phyloP scores from a whole-genome alignment of 1,284 basidiomycete genomes.

The Phenoliferia sp. region DNA sequence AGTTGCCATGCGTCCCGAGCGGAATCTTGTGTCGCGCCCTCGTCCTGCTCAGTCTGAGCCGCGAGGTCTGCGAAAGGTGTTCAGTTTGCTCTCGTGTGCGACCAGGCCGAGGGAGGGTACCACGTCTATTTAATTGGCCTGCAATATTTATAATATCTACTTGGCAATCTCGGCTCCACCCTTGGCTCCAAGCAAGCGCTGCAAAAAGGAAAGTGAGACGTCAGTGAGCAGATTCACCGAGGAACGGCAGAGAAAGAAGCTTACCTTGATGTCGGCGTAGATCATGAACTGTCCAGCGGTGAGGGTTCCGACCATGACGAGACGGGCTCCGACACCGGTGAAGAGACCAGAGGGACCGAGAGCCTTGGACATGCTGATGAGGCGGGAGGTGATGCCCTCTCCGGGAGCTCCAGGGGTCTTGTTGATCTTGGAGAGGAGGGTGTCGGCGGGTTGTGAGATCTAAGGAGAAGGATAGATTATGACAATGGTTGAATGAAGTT shows the following conservation, averaged over 20 bases:
- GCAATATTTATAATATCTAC: neutral
- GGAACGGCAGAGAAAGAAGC: neutral
- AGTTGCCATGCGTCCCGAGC: no score
- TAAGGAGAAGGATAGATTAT: neutral
- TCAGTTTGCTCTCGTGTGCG: neutral
- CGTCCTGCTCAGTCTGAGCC: no score
- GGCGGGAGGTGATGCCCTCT: conserved; percentile 58
- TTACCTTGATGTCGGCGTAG: neutral
- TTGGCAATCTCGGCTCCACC: neutral
- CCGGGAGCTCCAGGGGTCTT: conserved; percentile 77
- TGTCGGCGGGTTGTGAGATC: conserved; percentile 57
- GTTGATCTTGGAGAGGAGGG: conserved; percentile 60
- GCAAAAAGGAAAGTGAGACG: neutral
- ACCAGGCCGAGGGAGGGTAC: neutral
- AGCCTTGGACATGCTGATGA: conserved; percentile 53
- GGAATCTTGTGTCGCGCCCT: no score
- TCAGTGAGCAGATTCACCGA: neutral
- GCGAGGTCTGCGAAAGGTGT: no score
- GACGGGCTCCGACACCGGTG: conserved; percentile 74
- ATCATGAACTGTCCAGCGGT: neutral
- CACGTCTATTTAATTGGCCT: neutral
- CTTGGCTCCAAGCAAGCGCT: neutral
- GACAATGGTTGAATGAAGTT: neutral
- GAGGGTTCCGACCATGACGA: conserved; percentile 42
- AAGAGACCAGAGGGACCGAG: conserved; percentile 66